phyloP scores from a whole-genome alignment of 148 eudicot species.

The Nyssa sinensis region DNA sequence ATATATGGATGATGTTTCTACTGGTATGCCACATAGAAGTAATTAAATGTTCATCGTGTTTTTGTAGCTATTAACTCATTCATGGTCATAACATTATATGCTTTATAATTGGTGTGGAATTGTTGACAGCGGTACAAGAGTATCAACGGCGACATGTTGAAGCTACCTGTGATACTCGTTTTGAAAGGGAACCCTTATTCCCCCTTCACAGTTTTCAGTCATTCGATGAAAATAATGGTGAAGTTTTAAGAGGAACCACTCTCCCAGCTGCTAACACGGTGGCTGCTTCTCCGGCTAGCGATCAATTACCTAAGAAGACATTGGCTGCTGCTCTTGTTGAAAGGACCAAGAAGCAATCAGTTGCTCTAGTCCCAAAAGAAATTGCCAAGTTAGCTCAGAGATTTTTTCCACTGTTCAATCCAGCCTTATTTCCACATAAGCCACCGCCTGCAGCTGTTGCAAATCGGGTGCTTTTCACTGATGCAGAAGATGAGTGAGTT shows the following conservation, averaged over 20 bases:
- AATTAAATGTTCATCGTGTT: conserved; percentile 6
- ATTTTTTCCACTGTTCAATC: conserved; percentile 73
- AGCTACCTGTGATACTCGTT: conserved; percentile 28
- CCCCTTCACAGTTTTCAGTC: conserved; percentile 40
- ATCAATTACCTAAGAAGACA: conserved; percentile 59
- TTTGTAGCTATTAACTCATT: conserved; percentile 15
- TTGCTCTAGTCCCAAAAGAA: conserved; percentile 77
- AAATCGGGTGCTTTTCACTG: conserved; percentile 87
- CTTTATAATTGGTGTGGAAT: conserved; percentile 17
- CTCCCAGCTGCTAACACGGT: conserved; percentile 14
- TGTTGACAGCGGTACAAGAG: conserved; percentile 61
- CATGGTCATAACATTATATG: conserved; percentile 11
- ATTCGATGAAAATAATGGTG: conserved; percentile 37
- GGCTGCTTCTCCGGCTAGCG: conserved; percentile 30
- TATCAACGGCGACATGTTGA: conserved; percentile 52
- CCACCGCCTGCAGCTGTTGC: conserved; percentile 74
- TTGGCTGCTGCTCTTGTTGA: conserved; percentile 86
- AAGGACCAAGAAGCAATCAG: conserved; percentile 73
- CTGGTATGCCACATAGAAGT: conserved; percentile 49
- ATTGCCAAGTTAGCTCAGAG: conserved; percentile 68
- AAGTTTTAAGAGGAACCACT: conserved; percentile 30
- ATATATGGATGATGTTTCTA: conserved; percentile 74
- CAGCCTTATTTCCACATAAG: conserved; percentile 79
- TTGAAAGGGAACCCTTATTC: conserved; percentile 69
- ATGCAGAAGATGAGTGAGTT: conserved; percentile 95